Base-by-base conservation (phyloP, 495 filamentous ascomycete species). In the Aspergillus panamensis region DNA sequence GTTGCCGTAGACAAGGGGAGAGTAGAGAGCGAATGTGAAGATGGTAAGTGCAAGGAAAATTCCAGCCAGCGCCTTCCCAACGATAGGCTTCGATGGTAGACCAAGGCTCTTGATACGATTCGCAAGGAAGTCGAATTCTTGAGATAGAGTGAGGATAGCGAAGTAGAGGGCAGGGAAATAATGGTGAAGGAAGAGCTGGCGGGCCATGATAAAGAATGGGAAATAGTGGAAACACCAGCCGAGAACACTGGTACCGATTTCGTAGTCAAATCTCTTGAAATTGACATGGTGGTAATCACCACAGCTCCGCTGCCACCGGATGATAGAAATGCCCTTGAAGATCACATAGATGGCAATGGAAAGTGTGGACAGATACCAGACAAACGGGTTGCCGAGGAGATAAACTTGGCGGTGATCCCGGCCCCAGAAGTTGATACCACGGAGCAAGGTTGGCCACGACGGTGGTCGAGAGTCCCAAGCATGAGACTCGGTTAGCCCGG, bases 381-480 rank as follows among this genome's bases (percentile, higher is more conserved):
- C 86, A 54, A 97, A 72, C 2, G 94, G 95, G 70, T 98, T 98
- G 53, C 94, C 94, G 44, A 96, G 87, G 6, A 98, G 85, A 70
- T 98, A 98, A 61, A 98, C 89, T 74, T 98, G 94, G 59, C 91
- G 89, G 66, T 96, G 79, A 55, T 96, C 83, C 64, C 88, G 91
- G 57, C 94, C 94, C 94, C 94, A 98, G 82, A 98, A 98, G 77
- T 98, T 98, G 81, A 98, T 98, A 57, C 94, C 94, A 60, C 94
- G 91, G 60, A 85, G 85, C 53, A 98, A 82, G 53, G 96, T 84
- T 16, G 94, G 94, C 94, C 94, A 98, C 17, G 91, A 92, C 14
- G 86, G 84, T 12, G 94, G 94, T 32, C 94, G 87, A 47, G 94
- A 97, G 71, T 98, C 94, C 94, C 94, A 98, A 49, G 92, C 90